Evolutionary conservation across 768 basidiomycete species (phyloP).

Genomic region (Mycena venus): DNA sequence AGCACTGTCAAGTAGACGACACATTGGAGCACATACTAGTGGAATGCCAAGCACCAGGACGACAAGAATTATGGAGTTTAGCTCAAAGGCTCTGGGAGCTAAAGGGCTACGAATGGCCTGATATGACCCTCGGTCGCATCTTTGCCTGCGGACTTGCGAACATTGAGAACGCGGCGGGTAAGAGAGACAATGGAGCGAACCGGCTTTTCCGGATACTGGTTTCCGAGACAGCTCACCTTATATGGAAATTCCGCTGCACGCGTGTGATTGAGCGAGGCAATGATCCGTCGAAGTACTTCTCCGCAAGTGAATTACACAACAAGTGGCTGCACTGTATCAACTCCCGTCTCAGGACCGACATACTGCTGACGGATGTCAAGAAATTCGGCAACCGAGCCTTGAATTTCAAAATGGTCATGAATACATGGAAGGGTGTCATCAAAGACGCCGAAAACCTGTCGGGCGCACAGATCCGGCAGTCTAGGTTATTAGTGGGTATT

Average conservation of each 20-base stretch:
- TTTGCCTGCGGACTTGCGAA: conserved; percentile 9
- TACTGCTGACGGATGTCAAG: not conserved
- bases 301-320: not conserved
- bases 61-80: conserved; percentile 12
- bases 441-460: conserved; percentile 10
- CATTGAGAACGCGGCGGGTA: not conserved
- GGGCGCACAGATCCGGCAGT: not conserved
- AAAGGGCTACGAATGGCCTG: not conserved
- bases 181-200: conserved; percentile 3
- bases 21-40: conserved; percentile 23
- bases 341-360: not conserved
- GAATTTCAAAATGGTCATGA: not conserved
- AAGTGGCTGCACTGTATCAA: conserved; percentile 7
- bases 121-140: conserved; percentile 7
- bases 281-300: not conserved
- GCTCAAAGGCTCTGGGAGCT: conserved; percentile 17
- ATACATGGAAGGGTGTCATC: conserved; percentile 16
- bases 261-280: conserved; percentile 17
- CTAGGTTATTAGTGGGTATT: conserved; percentile 15
- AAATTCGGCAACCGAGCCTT: not conserved
- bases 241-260: conserved; percentile 35
- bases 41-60: conserved; percentile 13
- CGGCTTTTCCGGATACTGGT: conserved; percentile 30
- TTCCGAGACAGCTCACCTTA: conserved; percentile 35
- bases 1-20: conserved; percentile 6